These are phyloP conservation scores for Blumeria hordei DNA, from an alignment of 2,329 filamentous ascomycete genomes.

Conservation along the genomic window DNA sequence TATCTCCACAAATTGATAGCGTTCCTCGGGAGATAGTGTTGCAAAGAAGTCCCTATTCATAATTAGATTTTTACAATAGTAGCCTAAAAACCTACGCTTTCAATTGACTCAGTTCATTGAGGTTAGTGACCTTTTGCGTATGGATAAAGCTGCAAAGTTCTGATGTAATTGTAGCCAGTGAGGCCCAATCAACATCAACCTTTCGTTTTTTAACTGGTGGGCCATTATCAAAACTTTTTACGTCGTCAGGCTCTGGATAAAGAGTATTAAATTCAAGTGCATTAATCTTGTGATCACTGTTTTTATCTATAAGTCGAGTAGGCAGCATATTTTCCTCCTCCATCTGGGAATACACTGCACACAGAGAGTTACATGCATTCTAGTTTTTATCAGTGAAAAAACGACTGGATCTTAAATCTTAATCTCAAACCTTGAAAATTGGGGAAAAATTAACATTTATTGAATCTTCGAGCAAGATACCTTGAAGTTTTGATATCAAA, in stretches of 20 bases:
- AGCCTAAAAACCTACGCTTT: conserved; percentile 22
- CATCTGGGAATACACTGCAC: too few species aligned
- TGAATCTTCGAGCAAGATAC: conserved; percentile 3
- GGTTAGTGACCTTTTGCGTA: conserved; percentile 13
- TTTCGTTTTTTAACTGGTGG: conserved; percentile 13
- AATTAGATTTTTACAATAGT: conserved; percentile 2
- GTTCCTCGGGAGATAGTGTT: conserved; percentile 22
- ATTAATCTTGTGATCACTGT: too few species aligned
- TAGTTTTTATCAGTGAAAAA: neutral
- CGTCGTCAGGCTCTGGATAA: too few species aligned
- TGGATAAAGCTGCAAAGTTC: conserved; percentile 16
- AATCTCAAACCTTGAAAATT: conserved; percentile 11
- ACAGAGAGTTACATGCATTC: neutral
- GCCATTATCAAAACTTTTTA: neutral
- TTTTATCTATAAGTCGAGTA: too few species aligned
- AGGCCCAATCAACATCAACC: conserved; percentile 11
- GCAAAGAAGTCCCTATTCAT: conserved; percentile 20
- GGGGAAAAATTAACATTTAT: conserved; percentile 3
- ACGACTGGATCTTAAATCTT: neutral
- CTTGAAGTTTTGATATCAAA: conserved; percentile 9
- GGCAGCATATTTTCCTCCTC: too few species aligned
- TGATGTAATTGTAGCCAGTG: conserved; percentile 15
- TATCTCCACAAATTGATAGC: conserved; percentile 27
- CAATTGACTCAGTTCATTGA: conserved; percentile 19
- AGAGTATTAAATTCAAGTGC: too few species aligned